Percentiles rank a stretch among this genome's conserved stretches.
Conservation (phyloP, 2,329 filamentous ascomycete species). For the Diaporthe sp. region DNA sequence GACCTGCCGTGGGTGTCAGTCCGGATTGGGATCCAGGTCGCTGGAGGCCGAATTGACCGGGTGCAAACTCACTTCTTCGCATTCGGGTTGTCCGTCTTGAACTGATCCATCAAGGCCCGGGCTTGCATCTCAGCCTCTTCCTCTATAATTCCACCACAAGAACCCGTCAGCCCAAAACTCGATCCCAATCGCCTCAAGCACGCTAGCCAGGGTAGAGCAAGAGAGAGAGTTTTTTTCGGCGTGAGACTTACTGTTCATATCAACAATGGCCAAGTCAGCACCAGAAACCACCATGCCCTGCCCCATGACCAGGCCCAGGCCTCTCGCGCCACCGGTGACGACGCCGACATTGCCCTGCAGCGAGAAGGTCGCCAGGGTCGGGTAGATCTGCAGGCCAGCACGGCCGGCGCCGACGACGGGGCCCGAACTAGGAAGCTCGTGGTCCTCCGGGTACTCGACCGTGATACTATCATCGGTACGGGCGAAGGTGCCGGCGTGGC, state of each 20-base stretch:
- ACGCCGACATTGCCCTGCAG: slow-evolving; percentile 86
- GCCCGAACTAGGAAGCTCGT: slow-evolving; percentile 77
- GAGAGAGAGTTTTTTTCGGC: too few species aligned
- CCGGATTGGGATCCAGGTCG: not conserved
- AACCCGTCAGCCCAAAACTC: slow-evolving; percentile 1
- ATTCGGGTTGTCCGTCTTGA: slow-evolving; percentile 84
- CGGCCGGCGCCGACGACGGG: slow-evolving; percentile 80
- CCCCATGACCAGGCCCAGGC: slow-evolving; percentile 91
- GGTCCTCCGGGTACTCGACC: slow-evolving; percentile 83
- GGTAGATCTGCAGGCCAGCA: slow-evolving; percentile 81
- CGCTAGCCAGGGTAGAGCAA: too few species aligned
- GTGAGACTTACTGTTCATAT: slow-evolving; percentile 82
- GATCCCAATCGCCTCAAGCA: too few species aligned
- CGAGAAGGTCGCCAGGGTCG: slow-evolving; percentile 88
- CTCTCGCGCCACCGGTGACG: slow-evolving; percentile 91
- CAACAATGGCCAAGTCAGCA: slow-evolving; percentile 90
- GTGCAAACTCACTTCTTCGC: slow-evolving; percentile 69
- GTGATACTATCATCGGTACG: slow-evolving; percentile 84
- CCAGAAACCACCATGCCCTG: slow-evolving; percentile 92
- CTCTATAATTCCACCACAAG: slow-evolving; percentile 62
- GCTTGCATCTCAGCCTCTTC: slow-evolving; percentile 88
- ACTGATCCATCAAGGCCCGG: slow-evolving; percentile 78
- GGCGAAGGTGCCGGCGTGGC: slow-evolving; percentile 75
- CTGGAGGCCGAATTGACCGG: not conserved
- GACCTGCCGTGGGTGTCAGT: slow-evolving; percentile 59